Evolutionary conservation across 805 yeast species (phyloP).

Genomic region (Maudiozyma bulderi): DNA sequence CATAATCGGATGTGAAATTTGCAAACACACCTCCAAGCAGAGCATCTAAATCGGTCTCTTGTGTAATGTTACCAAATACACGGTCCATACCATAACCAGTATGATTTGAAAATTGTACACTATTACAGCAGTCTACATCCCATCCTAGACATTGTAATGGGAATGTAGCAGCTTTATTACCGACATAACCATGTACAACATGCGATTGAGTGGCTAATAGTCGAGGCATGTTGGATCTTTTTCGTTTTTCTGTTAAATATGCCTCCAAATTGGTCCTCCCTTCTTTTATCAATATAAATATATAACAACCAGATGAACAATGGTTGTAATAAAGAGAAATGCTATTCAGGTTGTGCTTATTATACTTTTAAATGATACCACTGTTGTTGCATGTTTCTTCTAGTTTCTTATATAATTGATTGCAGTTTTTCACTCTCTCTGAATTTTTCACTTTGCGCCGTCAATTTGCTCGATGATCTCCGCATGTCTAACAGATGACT

Average conservation of each 20-base stretch:
- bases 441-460: neutral
- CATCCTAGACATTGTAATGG: slow-evolving; percentile 82
- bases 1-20: slow-evolving; percentile 30
- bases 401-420: no score
- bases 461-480: neutral
- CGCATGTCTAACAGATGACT: neutral
- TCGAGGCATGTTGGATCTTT: slow-evolving; percentile 10
- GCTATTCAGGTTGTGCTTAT: no score
- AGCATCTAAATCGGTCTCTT: slow-evolving; percentile 32
- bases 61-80: slow-evolving; percentile 36
- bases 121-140: slow-evolving; percentile 86
- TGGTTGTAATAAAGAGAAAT: no score
- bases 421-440: neutral
- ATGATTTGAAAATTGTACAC: slow-evolving; percentile 84
- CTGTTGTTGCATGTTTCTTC: no score
- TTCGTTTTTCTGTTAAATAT: neutral
- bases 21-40: slow-evolving; percentile 34
- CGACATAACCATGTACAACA: slow-evolving; percentile 93
- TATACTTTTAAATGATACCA: no score
- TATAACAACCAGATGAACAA: no score
- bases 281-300: no score
- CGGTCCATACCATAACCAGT: slow-evolving; percentile 56
- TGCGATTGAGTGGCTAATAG: slow-evolving; percentile 53
- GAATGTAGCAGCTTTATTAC: slow-evolving; percentile 82
- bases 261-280: no score